These are phyloP conservation scores for Neurospora tetrasperma DNA, from an alignment of 495 filamentous ascomycete genomes.

Conservation along the genomic window DNA sequence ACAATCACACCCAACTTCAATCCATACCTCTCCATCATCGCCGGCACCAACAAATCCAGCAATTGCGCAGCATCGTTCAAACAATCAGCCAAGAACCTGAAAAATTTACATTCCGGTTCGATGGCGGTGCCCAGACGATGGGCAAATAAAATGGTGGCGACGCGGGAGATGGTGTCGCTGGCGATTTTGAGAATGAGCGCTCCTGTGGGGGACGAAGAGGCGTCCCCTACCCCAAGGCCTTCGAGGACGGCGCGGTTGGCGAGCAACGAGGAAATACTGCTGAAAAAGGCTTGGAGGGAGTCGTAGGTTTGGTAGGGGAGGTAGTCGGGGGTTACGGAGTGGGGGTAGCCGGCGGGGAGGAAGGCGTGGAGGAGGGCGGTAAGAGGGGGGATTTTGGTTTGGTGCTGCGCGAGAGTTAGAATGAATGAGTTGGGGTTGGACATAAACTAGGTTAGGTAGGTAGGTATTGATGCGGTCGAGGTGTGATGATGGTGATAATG, in stretches of 20 bases:
- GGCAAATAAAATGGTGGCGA: constrained; percentile 89
- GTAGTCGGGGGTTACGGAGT: constrained; percentile 87
- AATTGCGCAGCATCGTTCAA: constrained; percentile 90
- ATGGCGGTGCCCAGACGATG: constrained; percentile 76
- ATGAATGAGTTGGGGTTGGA: too few species aligned
- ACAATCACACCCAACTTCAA: constrained; percentile 46
- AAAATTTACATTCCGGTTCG: constrained; percentile 90
- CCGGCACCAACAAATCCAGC: constrained; percentile 77
- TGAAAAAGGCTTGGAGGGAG: constrained; percentile 91
- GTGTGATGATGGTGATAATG: constrained; percentile 6
- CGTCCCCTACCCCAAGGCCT: constrained; percentile 87
- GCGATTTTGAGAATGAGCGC: constrained; percentile 79
- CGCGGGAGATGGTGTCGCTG: constrained; percentile 72
- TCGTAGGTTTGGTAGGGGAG: constrained; percentile 61
- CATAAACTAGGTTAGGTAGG: too few species aligned
- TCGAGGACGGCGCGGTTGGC: constrained; percentile 83
- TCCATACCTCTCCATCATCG: constrained; percentile 39
- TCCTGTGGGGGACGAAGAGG: constrained; percentile 71
- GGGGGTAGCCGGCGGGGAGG: constrained; percentile 85
- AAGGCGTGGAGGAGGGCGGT: constrained; percentile 57
- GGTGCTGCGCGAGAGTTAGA: too few species aligned
- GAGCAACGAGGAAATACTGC: constrained; percentile 81
- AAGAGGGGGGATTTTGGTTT: constrained; percentile 3
- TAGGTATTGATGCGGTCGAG: too few species aligned
- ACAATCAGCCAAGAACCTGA: constrained; percentile 79